These are phyloP conservation scores for Royoungia palumana DNA, from an alignment of 768 basidiomycete species.

Conservation along the genomic window DNA sequence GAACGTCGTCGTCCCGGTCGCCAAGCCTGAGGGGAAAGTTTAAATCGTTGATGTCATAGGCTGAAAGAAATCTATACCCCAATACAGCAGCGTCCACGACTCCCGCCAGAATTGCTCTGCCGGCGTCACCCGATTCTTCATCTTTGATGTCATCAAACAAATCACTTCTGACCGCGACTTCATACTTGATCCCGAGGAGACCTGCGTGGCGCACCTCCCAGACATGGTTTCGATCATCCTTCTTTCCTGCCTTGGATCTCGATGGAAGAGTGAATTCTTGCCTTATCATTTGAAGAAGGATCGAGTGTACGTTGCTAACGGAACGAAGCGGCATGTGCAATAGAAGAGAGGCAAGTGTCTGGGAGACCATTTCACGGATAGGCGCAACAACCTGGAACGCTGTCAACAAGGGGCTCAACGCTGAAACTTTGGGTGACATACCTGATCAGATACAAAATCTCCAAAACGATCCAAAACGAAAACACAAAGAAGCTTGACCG, in stretches of 20 bases:
- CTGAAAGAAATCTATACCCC: constrained; percentile 49
- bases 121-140: constrained; percentile 37
- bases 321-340: constrained; percentile 84
- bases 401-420: neutral
- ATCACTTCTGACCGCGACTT: constrained; percentile 90
- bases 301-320: constrained; percentile 73
- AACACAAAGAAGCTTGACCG: constrained; percentile 81
- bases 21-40: constrained; percentile 55
- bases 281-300: constrained; percentile 89
- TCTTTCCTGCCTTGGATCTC: constrained; percentile 31
- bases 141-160: constrained; percentile 51
- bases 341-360: constrained; percentile 86
- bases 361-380: constrained; percentile 93
- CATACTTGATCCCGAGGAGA: constrained; percentile 93
- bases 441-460: constrained; percentile 94
- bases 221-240: constrained; percentile 53
- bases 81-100: constrained; percentile 90
- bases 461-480: constrained; percentile 97
- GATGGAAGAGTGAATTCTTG: constrained; percentile 66
- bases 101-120: constrained; percentile 62
- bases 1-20: constrained; percentile 94
- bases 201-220: constrained; percentile 99
- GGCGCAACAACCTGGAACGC: constrained; percentile 79
- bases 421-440: constrained; percentile 17
- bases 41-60: neutral